These are phyloP conservation scores for Talaromyces albobiverticillius DNA, from an alignment of 2,329 filamentous ascomycete species.

Conservation along the genomic window DNA sequence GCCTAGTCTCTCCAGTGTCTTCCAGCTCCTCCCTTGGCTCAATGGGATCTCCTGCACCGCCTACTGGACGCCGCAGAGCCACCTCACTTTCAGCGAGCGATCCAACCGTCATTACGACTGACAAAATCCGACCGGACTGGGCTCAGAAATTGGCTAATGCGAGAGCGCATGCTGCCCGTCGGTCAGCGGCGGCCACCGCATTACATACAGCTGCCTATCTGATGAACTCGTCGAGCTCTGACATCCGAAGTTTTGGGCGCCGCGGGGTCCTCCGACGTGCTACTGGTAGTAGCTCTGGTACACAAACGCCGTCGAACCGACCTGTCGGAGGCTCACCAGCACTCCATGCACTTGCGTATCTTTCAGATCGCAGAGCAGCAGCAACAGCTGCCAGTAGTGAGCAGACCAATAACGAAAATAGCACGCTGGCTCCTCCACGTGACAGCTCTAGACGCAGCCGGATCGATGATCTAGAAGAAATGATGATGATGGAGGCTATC, in stretches of 20 bases:
- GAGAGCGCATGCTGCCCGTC: conserved; percentile 76
- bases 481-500: conserved; percentile 99
- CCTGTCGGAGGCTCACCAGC: conserved; percentile 32
- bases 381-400: too few species aligned
- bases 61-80: conserved; percentile 53
- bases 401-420: conserved; percentile 26
- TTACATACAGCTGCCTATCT: conserved; percentile 93
- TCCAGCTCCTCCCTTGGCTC: conserved; percentile 70
- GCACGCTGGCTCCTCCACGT: conserved; percentile 39
- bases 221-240: conserved; percentile 59
- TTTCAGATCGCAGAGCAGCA: conserved; percentile 41
- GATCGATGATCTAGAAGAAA: conserved; percentile 87
- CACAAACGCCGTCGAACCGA: conserved; percentile 31
- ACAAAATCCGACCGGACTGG: conserved; percentile 92
- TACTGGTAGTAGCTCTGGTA: conserved; percentile 32
- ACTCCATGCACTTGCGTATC: conserved; percentile 45
- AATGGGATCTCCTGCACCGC: conserved; percentile 39
- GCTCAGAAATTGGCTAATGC: conserved; percentile 82
- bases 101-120: conserved; percentile 85
- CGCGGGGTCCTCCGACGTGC: conserved; percentile 51
- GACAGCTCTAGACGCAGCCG: conserved; percentile 59
- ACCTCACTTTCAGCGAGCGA: conserved; percentile 77
- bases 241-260: conserved; percentile 54
- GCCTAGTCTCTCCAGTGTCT: conserved; percentile 70
- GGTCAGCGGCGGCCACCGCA: conserved; percentile 89